Base-by-base conservation (phyloP, 2,329 filamentous ascomycete genomes). In the Aureobasidium sp. region DNA sequence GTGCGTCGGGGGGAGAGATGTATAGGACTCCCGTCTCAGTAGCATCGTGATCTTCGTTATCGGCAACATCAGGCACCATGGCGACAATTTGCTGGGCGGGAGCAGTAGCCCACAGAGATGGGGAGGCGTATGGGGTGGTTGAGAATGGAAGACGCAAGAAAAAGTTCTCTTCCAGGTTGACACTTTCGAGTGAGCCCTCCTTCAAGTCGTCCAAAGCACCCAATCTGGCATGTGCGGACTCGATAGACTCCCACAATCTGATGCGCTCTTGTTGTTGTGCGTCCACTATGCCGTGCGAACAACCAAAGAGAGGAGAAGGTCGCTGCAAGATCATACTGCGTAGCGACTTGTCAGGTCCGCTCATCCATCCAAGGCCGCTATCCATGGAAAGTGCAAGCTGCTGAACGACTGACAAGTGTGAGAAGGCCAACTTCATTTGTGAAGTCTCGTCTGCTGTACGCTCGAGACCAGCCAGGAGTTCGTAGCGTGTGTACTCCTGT, bases 351-450 rank as follows among this genome's bases (percentile, higher is more conserved):
- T 88, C 85, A 1, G 85, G 83, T 0, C 86, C 85, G 50, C 76
- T 75, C 12, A 90, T 77, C 78, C 85, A 89, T 12, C 87, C 87
- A 40, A 89, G 76, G 11, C 87, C 86, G 61, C 81, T 85, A 68
- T 88, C 84, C 44, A 88, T 79, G 19, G 84, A 88, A 3, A 90
- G 72, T 0, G 83, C 87, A n/a, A 90, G 77, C 64, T 88, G 85
- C 39, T 76, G 78, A 2, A 86, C 81, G 9, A 78, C 77, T 1
- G 70, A 73, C 1, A 89, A 76, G 58, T 79, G 81, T 12, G 76
- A 76, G 61, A 90, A 79, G 3, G 86, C 85, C 37, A 78, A 76
- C 64, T 79, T 83, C 82, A 88, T 85, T 33, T 79, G 79, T 11
- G 78, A 76, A 0, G 80, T 84, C 67, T 87, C 84, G 66, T 89